Conservation (phyloP, 371 early-diverging fungal genomes). For the Umbelopsis sp. region DNA sequence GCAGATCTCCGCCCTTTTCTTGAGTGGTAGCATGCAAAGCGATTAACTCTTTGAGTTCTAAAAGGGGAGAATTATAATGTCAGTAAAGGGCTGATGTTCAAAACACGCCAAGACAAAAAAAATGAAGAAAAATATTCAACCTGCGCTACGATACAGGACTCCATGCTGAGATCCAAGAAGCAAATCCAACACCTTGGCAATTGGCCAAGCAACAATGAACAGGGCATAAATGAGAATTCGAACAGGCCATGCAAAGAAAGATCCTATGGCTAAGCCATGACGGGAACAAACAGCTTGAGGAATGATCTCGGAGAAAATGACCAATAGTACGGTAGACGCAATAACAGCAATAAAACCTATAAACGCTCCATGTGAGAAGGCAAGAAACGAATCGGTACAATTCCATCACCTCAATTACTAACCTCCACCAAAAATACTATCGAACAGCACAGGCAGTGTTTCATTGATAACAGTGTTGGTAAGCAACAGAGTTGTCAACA, state of each 20-base stretch:
- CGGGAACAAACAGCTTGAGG: conserved; percentile 85
- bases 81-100: not conserved
- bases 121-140: conserved; percentile 29
- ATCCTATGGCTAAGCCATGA: conserved; percentile 81
- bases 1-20: conserved; percentile 54
- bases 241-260: conserved; percentile 78
- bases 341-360: conserved; percentile 75
- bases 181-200: conserved; percentile 75
- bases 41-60: conserved; percentile 77
- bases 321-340: conserved; percentile 74
- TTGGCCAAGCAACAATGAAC: conserved; percentile 79
- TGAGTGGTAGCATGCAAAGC: conserved; percentile 66
- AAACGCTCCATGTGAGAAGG: not conserved
- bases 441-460: conserved; percentile 81
- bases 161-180: conserved; percentile 76
- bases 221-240: conserved; percentile 63
- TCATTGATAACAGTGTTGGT: conserved; percentile 86
- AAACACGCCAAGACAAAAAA: not conserved
- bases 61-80: not conserved
- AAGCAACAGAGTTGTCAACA: conserved; percentile 76
- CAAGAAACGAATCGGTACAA: too few species aligned
- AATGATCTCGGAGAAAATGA: conserved; percentile 87
- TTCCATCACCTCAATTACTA: conserved; percentile 40
- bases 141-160: conserved; percentile 64
- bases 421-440: conserved; percentile 61